These are phyloP conservation scores for Backusella tarrabulga DNA, from an alignment of 192 early-diverging fungal genomes.

Conservation along the genomic window DNA sequence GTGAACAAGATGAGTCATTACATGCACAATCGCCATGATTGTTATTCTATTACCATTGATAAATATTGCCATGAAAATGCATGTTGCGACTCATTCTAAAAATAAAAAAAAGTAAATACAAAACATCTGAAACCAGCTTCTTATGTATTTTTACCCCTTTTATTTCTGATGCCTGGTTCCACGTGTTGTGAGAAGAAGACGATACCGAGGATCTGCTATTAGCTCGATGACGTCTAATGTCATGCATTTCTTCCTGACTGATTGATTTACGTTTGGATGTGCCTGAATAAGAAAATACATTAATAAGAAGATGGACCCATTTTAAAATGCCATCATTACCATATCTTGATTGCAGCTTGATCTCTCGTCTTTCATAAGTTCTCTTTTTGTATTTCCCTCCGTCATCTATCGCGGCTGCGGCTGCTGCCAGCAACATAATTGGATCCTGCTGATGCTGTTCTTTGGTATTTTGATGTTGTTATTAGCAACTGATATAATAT, in stretches of 20 bases:
- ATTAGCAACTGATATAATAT: background rate
- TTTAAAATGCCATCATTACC: background rate
- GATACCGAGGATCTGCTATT: slow-evolving; percentile 2
- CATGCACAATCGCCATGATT: background rate
- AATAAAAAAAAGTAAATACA: background rate
- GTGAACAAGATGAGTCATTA: too few species aligned
- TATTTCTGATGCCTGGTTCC: background rate
- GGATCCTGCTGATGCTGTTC: slow-evolving; percentile 12
- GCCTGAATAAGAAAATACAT: background rate
- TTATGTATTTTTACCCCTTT: slow-evolving; percentile 3
- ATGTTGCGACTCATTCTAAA: slow-evolving; percentile 16
- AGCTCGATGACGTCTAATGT: slow-evolving; percentile 1
- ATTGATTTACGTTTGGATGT: background rate
- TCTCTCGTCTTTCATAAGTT: slow-evolving; percentile 10
- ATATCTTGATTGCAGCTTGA: slow-evolving; percentile 3
- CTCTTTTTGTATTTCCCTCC: slow-evolving; percentile 13
- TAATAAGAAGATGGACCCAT: background rate
- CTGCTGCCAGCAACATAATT: slow-evolving; percentile 26
- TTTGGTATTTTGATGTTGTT: background rate
- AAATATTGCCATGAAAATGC: slow-evolving; percentile 24
- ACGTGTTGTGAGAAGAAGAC: background rate
- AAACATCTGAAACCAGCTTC: background rate
- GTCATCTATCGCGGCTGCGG: slow-evolving; percentile 20
- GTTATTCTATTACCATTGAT: slow-evolving; percentile 12
- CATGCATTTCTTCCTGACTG: background rate